Evolutionary conservation across 805 yeast genomes (phyloP), one percentile per base, ranked within the genome.

Genomic region (Candida golubevii): DNA sequence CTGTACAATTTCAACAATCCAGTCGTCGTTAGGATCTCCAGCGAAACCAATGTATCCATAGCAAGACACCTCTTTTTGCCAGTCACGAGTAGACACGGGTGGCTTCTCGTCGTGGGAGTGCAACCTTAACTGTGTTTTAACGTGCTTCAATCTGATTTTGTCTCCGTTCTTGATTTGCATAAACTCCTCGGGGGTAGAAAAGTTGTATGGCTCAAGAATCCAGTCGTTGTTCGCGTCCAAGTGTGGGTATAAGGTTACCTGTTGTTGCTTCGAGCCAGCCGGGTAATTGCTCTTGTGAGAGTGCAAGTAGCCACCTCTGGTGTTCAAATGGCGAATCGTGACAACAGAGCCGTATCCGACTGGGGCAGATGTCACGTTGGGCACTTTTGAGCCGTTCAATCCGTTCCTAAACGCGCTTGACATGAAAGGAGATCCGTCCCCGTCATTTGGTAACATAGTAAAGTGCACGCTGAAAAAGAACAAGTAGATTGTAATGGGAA

Each of bases 21-120:
- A 86, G 61, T 85, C 90, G 66, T 86, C 95, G 63, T 86, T 86
- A 44, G 88, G 83, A 66, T 86, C 93, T 64, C 95, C 95, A 26
- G 59, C 80, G 55, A 85, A 86, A 4, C 86, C 88, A 36, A 81
- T 83, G 56, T 60, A 82, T 18, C 95, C 95, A 61, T 86, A 86
- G 65, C 82, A 74, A 4, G 88, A 76, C 14, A 75, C 88, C 69
- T 86, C 95, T 63, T 83, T 84, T 67, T 84, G 90, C 93, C 93
- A 86, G 57, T 86, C 95, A 47, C 74, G 69, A 59, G 80, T 84
- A 45, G 83, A 71, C 14, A 85, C 88, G 13, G 91, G 87, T 26
- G 90, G 82, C 63, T 85, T 82, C 56, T 83, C 83, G 61, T 86
- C 93, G 60, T 86, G 95, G 8, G 93, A 81, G 65, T 86, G 95